Conservation (phyloP, 805 yeast genomes). For the Cephaloascus fragrans region DNA sequence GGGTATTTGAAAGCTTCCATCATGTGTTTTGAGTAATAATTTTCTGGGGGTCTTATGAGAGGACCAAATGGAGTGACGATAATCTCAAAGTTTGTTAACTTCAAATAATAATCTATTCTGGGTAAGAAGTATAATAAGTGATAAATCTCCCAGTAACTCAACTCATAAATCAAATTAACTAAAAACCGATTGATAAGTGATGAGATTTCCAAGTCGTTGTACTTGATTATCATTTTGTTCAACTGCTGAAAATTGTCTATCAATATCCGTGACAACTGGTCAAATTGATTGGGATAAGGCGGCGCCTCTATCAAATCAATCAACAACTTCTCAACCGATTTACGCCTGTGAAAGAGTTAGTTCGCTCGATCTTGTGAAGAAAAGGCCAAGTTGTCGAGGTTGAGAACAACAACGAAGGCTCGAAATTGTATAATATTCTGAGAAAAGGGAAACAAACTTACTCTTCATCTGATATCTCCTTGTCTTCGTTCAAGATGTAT, state of each 20-base stretch:
- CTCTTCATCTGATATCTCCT: constrained; percentile 15
- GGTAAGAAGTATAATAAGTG: constrained; percentile 25
- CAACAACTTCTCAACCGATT: constrained; percentile 1
- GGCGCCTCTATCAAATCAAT: not conserved
- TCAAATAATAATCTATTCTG: constrained; percentile 20
- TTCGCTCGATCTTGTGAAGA: not conserved
- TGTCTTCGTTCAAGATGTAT: constrained; percentile 16
- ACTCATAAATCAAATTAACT: constrained; percentile 25
- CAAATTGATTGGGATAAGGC: constrained; percentile 3
- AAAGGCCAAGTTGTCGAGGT: constrained; percentile 6
- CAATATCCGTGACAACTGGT: not conserved
- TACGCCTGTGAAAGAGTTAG: no score
- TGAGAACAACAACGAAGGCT: constrained; percentile 15
- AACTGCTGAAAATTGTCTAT: not conserved
- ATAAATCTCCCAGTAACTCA: constrained; percentile 35
- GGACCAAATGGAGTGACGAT: constrained; percentile 25
- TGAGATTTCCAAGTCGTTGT: constrained; percentile 26
- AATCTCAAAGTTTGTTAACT: constrained; percentile 23
- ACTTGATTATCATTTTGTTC: constrained; percentile 9
- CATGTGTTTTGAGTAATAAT: constrained; percentile 22
- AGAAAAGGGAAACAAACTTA: constrained; percentile 18
- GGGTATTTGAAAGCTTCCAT: constrained; percentile 32
- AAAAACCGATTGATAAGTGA: constrained; percentile 27
- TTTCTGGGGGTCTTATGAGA: constrained; percentile 27
- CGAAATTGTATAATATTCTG: constrained; percentile 15